Conservation (phyloP, 2,329 filamentous ascomycete species). For the Pseudogymnoascus sp. region DNA sequence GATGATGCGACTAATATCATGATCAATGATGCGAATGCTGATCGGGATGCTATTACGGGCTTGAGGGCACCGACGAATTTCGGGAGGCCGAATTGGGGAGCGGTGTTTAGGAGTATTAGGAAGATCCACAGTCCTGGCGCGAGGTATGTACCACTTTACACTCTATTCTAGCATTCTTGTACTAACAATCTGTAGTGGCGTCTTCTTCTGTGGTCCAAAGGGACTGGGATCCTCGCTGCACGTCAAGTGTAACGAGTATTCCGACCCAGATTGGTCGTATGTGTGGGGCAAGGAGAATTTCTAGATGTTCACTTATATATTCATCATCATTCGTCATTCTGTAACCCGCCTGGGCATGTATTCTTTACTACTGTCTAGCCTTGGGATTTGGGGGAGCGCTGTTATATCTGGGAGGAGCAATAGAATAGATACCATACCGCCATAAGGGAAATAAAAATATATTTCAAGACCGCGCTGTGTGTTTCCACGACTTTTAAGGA, state of each 20-base stretch:
- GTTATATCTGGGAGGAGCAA: neutral
- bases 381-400: neutral
- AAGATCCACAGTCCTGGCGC: slow-evolving; percentile 69
- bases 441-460: neutral
- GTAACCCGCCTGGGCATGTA: neutral
- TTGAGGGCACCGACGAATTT: slow-evolving; percentile 78
- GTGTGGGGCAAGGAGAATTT: slow-evolving; percentile 45
- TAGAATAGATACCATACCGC: neutral
- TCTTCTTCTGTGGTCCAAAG: slow-evolving; percentile 84
- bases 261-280: slow-evolving; percentile 62
- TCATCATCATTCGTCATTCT: slow-evolving; percentile 2
- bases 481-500: neutral
- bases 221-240: slow-evolving; percentile 68
- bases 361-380: neutral
- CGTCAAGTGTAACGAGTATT: slow-evolving; percentile 82
- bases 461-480: neutral
- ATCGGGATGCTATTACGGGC: slow-evolving; percentile 78
- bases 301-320: slow-evolving; percentile 24
- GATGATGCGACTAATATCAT: slow-evolving; percentile 87
- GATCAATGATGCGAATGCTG: slow-evolving; percentile 81
- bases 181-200: too few relatives aligned
- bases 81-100: slow-evolving; percentile 81
- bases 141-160: too few relatives aligned
- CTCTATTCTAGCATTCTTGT: too few relatives aligned
- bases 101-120: slow-evolving; percentile 76